Percentiles rank a stretch among this genome's conserved stretches.
Evolutionary conservation across 192 early-diverging fungal genomes (phyloP).

Genomic region (Diversispora epigaea): DNA sequence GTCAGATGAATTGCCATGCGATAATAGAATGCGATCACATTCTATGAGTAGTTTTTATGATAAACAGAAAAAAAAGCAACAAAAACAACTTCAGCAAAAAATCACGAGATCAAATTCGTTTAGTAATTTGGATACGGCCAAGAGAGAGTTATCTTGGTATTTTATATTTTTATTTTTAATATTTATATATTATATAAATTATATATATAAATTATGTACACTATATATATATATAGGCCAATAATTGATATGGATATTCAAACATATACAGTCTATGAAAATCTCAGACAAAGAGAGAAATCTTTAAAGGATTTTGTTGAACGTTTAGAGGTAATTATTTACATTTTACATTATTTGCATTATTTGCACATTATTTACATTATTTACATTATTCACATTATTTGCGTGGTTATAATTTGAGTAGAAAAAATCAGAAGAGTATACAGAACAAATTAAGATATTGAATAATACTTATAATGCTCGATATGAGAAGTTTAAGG

Average conservation of each 20-base stretch:
- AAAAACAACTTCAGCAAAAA: too few relatives aligned
- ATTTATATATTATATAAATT: too few relatives aligned
- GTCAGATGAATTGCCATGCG: too few relatives aligned
- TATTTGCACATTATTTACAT: slow-evolving; percentile 1
- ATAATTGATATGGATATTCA: slow-evolving; percentile 34
- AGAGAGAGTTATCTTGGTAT: neutral
- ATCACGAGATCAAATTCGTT: neutral
- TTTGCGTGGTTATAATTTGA: too few relatives aligned
- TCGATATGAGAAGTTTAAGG: slow-evolving; percentile 29
- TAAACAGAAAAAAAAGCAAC: too few relatives aligned
- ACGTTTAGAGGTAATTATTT: slow-evolving; percentile 18
- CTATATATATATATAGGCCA: neutral
- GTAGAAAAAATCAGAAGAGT: slow-evolving; percentile 13
- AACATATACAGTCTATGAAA: slow-evolving; percentile 43
- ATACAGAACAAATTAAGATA: slow-evolving; percentile 13
- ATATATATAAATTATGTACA: too few relatives aligned
- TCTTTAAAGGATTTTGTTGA: slow-evolving; percentile 12
- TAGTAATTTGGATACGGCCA: neutral
- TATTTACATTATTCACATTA: slow-evolving; percentile 22
- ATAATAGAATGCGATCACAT: too few relatives aligned
- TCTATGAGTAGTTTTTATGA: too few relatives aligned
- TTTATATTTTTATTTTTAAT: neutral
- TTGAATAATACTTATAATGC: slow-evolving; percentile 9
- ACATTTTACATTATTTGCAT: neutral
- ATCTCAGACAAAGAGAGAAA: slow-evolving; percentile 32